Evolutionary conservation across 208 protist species (phyloP).

Genomic region (Trypanosoma congolense): DNA sequence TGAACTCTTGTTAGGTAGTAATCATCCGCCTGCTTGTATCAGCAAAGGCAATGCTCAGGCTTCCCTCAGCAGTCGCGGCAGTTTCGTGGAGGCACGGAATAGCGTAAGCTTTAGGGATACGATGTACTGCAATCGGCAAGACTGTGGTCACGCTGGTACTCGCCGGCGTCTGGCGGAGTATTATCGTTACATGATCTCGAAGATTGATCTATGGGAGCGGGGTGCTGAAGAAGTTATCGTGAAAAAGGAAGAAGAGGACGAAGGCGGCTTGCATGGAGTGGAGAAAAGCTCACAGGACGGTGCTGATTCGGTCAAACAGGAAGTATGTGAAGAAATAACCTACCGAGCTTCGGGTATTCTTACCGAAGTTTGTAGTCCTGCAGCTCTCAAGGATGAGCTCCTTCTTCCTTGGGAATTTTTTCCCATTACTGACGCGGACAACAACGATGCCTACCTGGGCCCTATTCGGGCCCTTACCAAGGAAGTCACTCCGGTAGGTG

Average conservation of each 20-base stretch:
- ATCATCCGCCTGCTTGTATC: slow-evolving; percentile 48
- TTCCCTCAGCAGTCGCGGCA: slow-evolving; percentile 12
- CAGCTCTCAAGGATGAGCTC: slow-evolving; percentile 26
- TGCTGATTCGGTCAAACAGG: no score
- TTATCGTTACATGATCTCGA: slow-evolving; percentile 63
- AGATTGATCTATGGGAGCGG: slow-evolving; percentile 41
- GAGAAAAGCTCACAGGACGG: no score
- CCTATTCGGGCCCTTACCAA: slow-evolving; percentile 47
- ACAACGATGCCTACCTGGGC: slow-evolving; percentile 46
- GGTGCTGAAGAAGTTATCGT: slow-evolving; percentile 2
- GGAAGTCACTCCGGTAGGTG: slow-evolving; percentile 13
- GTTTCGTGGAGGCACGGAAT: slow-evolving; percentile 54
- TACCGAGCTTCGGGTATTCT: slow-evolving; percentile 70
- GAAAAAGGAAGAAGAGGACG: slow-evolving; percentile 16
- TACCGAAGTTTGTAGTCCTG: slow-evolving; percentile 55
- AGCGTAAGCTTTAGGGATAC: slow-evolving; percentile 59
- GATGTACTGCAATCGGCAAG: slow-evolving; percentile 72
- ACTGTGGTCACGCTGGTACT: slow-evolving; percentile 17
- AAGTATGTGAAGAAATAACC: background rate
- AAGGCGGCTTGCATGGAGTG: no score
- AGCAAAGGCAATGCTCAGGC: slow-evolving; percentile 23
- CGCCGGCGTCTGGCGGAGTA: slow-evolving; percentile 37
- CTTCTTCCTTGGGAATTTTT: slow-evolving; percentile 80
- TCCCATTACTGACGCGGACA: slow-evolving; percentile 55
- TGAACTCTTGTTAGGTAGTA: slow-evolving; percentile 45